Evolutionary conservation across 2,329 filamentous ascomycete species (phyloP).

Genomic region (Phyllachora maydis): DNA sequence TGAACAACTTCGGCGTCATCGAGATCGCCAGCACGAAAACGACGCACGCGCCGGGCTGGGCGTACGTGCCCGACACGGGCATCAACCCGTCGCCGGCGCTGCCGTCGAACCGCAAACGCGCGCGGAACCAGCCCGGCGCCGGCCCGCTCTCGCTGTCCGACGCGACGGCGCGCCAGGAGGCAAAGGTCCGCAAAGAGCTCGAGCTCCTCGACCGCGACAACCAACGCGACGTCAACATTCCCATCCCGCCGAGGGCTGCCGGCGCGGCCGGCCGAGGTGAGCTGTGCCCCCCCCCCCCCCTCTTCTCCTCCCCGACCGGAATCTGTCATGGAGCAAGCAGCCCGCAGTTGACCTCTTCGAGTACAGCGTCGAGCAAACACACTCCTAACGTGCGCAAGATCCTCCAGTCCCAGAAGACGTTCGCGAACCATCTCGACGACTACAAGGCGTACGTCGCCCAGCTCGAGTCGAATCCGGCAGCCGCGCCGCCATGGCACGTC

Average conservation of each 20-base stretch:
- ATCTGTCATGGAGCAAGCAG: not conserved
- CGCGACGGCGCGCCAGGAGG: slow-evolving; percentile 61
- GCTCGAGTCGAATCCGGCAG: slow-evolving; percentile 15
- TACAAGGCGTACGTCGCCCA: slow-evolving; percentile 43
- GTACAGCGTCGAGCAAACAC: slow-evolving; percentile 30
- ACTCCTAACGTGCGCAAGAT: slow-evolving; percentile 58
- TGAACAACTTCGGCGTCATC: slow-evolving; percentile 60
- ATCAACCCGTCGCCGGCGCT: slow-evolving; percentile 29
- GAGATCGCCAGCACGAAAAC: slow-evolving; percentile 55
- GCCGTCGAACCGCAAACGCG: slow-evolving; percentile 48
- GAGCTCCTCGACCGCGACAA: slow-evolving; percentile 69
- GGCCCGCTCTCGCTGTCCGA: slow-evolving; percentile 37
- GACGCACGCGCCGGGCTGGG: slow-evolving; percentile 66
- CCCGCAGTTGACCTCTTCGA: not conserved
- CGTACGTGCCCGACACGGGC: slow-evolving; percentile 64
- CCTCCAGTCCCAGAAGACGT: slow-evolving; percentile 62
- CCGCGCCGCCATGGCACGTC: slow-evolving; percentile 6
- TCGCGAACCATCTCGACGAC: slow-evolving; percentile 65
- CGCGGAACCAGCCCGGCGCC: slow-evolving; percentile 33
- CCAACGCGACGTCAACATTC: slow-evolving; percentile 49
- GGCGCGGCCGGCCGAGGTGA: slow-evolving; percentile 19
- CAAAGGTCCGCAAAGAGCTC: slow-evolving; percentile 62
- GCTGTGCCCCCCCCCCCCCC: no score
- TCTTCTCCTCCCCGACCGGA: no score
- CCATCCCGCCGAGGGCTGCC: slow-evolving; percentile 37